phyloP scores from a whole-genome alignment of 495 filamentous ascomycete species.

The Bryoglossum gracile region DNA sequence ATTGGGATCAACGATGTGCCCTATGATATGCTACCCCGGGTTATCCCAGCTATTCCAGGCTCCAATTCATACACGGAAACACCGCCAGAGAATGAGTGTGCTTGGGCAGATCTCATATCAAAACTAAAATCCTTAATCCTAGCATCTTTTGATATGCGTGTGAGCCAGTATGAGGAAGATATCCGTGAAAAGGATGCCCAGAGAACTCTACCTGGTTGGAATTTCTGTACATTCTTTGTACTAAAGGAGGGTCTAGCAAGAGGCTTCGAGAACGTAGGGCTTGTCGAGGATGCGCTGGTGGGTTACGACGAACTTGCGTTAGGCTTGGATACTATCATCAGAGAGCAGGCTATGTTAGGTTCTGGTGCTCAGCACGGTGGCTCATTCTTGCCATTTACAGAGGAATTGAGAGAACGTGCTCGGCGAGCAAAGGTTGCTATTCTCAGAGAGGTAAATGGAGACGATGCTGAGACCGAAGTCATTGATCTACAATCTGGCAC shows the following conservation, averaged over 20 bases:
- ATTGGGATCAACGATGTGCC: conserved; percentile 58
- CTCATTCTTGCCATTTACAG: conserved; percentile 58
- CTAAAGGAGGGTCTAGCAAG: conserved; percentile 89
- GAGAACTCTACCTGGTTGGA: conserved; percentile 87
- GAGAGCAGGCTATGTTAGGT: conserved; percentile 57
- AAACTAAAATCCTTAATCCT: conserved; percentile 86
- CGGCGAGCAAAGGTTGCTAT: conserved; percentile 38
- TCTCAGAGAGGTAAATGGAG: conserved; percentile 12
- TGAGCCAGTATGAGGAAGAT: conserved; percentile 93
- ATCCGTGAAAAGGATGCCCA: conserved; percentile 90
- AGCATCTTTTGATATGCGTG: conserved; percentile 81
- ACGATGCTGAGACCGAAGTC: conserved; percentile 32
- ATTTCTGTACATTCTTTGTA: conserved; percentile 98
- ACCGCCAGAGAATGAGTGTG: conserved; percentile 59
- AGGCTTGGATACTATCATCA: conserved; percentile 72
- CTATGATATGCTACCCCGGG: conserved; percentile 46
- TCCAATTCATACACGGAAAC: conserved; percentile 48
- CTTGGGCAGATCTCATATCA: conserved; percentile 73
- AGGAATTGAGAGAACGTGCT: conserved; percentile 57
- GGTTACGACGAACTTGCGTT: conserved; percentile 88
- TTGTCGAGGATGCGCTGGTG: conserved; percentile 89
- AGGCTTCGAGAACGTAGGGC: conserved; percentile 91
- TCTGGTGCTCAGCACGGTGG: conserved; percentile 52
- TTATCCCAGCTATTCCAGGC: conserved; percentile 48
- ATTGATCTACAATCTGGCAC: conserved; percentile 41